Evolutionary conservation across 495 filamentous ascomycete genomes (phyloP), one percentile per base, ranked within the genome.

Genomic region (Aspergillus leporis): DNA sequence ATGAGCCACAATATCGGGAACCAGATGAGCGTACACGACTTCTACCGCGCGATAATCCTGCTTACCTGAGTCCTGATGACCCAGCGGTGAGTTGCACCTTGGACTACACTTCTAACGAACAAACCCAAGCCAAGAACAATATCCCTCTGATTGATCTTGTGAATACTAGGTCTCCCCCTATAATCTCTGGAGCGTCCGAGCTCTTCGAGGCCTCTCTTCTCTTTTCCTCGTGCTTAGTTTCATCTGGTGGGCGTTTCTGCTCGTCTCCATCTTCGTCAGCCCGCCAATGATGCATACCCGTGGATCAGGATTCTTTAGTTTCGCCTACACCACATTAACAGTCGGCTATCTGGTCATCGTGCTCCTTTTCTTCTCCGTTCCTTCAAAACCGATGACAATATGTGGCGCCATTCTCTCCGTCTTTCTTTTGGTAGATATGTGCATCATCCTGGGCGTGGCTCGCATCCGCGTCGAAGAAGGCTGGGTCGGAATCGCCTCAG

Each of bases 241-340:
- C 63, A 64, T 91, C 41, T 98, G 94, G 93, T 97, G 94, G 93
- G 80, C 89, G 8, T 74, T 97, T 54, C 79, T 96, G 14, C 78
- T 98, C 16, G 84, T 97, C 3, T 89, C 90, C 21, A 84, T 87
- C 54, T 98, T 98, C 72, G 84, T 96, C 66, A 95, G 86, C 56
- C 90, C 92, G 3, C 93, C 94, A 0, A 84, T 87, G 53, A 85
- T 97, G 67, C 85, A 95, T 67, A 84, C 88, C 14, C 86, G 92
- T 9, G 94, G 94, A 1, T 92, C 90, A 28, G 92, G 92, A 7
- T 98, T 96, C 83, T 92, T 92, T 73, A 78, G 87, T 47, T 96
- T 96, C 65, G 80, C 86, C 56, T 97, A 88, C 70, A 81, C 88
- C 4, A 89, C 88, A 13, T 67, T 96, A 30, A 84, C 91, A 5